Conservation (phyloP, 1,284 basidiomycete genomes). For the Ceraceosorus bombacis region DNA sequence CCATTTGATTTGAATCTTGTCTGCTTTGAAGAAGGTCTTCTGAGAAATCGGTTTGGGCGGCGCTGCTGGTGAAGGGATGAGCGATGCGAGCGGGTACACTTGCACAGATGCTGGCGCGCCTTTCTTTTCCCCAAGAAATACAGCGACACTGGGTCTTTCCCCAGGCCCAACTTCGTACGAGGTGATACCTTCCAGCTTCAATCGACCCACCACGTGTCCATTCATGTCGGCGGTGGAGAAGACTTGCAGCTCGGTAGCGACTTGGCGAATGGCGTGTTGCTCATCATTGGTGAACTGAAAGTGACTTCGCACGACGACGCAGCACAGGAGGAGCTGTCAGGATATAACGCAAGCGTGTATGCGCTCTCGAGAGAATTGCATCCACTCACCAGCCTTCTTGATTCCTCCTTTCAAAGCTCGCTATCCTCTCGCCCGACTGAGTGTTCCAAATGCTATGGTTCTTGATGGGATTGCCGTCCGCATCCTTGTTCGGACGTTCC, state of each 20-base stretch:
- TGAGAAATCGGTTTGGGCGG: conserved; percentile 53
- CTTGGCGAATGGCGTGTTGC: conserved; percentile 74
- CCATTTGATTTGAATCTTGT: conserved; percentile 91
- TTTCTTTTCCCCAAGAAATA: conserved; percentile 92
- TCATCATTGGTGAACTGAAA: conserved; percentile 88
- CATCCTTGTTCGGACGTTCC: conserved; percentile 67
- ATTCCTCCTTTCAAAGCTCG: conserved; percentile 73
- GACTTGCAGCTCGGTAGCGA: conserved; percentile 77
- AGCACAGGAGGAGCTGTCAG: background rate
- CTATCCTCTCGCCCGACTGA: conserved; percentile 70
- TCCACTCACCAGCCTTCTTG: conserved; percentile 62
- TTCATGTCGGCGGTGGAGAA: conserved; percentile 67
- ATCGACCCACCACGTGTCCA: conserved; percentile 65
- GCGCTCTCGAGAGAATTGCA: background rate
- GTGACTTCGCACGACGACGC: conserved; percentile 10
- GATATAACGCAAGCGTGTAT: no score
- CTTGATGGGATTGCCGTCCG: conserved; percentile 61
- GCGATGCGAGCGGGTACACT: conserved; percentile 67
- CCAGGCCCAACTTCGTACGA: conserved; percentile 71
- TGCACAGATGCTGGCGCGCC: conserved; percentile 85
- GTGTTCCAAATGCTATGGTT: conserved; percentile 78
- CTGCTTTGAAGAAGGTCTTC: conserved; percentile 94
- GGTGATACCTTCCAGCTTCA: conserved; percentile 72
- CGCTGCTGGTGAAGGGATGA: conserved; percentile 60
- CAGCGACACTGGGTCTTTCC: conserved; percentile 71